Conservation (phyloP, 257 asterid species). For the Solanum virginianum region DNA sequence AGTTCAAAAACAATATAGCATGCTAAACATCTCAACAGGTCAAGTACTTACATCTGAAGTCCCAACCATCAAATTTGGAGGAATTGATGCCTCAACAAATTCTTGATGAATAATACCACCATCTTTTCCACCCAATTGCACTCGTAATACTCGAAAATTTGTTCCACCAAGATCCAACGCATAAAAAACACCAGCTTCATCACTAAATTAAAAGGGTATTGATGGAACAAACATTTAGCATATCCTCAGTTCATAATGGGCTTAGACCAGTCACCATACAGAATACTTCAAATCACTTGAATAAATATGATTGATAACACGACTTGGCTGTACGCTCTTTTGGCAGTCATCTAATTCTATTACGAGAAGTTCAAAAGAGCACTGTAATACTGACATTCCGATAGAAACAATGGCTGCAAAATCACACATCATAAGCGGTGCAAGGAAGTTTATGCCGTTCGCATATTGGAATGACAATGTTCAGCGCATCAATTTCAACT, state of each 20-base stretch:
- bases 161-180: conserved; percentile 98
- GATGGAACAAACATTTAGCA: not conserved
- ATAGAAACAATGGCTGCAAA: not conserved
- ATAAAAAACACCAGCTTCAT: conserved; percentile 80
- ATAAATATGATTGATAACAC: not conserved
- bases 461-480: not conserved
- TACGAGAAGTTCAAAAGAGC: not conserved
- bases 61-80: conserved; percentile 72
- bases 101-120: conserved; percentile 65
- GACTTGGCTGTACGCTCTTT: not conserved
- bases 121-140: conserved; percentile 66
- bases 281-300: not conserved
- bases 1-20: not conserved
- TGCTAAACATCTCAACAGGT: not conserved
- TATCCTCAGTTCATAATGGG: not conserved
- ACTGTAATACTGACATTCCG: not conserved
- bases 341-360: no score
- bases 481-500: not conserved
- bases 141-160: conserved; percentile 87
- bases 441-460: not conserved
- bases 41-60: conserved; percentile 17
- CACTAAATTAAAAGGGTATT: conserved; percentile 17
- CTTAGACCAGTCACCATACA: not conserved
- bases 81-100: conserved; percentile 75
- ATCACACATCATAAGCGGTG: not conserved